A percentile compares a stretch with the other conserved stretches of the same genome.
Conservation (phyloP, 2,329 filamentous ascomycete species). For the Penicillium sp. region DNA sequence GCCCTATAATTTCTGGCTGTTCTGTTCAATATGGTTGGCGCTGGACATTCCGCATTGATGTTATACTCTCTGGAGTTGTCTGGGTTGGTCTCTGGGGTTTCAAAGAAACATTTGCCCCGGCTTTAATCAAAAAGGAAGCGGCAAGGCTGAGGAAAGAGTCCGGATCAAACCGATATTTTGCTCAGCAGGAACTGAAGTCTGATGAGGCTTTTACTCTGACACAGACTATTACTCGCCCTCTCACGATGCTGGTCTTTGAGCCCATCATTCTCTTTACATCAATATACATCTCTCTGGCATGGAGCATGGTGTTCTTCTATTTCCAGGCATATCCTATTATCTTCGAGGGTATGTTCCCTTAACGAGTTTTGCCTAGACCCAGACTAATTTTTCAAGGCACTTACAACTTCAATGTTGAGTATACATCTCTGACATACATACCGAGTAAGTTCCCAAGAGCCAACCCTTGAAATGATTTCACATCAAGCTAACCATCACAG, state of each 20-base stretch:
- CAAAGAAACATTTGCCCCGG: conserved; percentile 60
- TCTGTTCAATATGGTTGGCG: conserved; percentile 44
- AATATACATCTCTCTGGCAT: conserved; percentile 69
- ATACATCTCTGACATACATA: conserved; percentile 67
- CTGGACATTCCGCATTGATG: conserved; percentile 57
- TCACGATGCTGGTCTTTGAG: conserved; percentile 71
- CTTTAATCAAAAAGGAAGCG: conserved; percentile 60
- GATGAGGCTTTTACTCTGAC: conserved; percentile 13
- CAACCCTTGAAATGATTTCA: not conserved
- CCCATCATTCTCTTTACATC: conserved; percentile 71
- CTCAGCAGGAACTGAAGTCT: conserved; percentile 60
- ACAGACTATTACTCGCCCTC: conserved; percentile 67
- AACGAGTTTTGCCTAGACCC: not conserved
- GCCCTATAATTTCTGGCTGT: conserved; percentile 48
- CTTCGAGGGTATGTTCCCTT: conserved; percentile 51
- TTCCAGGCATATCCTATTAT: conserved; percentile 75
- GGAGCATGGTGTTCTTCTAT: conserved; percentile 70
- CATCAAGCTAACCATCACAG: conserved; percentile 16
- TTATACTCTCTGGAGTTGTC: conserved; percentile 63
- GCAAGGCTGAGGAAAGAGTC: conserved; percentile 57
- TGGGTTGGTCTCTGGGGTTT: conserved; percentile 56
- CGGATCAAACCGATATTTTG: conserved; percentile 51
- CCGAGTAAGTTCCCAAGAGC: conserved; percentile 45
- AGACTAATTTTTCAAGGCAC: conserved; percentile 37
- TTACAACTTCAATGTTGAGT: conserved; percentile 64